Conservation (phyloP, 176 grass and related monocot genomes). For the Poa annua region DNA sequence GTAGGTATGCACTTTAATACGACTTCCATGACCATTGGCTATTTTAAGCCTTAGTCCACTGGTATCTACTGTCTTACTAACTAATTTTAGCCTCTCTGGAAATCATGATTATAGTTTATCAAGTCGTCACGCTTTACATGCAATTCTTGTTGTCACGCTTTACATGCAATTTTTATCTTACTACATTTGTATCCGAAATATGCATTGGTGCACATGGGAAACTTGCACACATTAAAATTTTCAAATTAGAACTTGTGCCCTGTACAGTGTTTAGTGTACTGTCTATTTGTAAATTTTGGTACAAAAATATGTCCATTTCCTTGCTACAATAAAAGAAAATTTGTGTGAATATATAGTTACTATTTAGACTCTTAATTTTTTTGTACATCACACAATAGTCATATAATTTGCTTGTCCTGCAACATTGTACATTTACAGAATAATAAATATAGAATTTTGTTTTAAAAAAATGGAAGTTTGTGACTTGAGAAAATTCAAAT, state of each 20-base stretch:
- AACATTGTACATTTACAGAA: neutral
- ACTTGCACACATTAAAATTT: neutral
- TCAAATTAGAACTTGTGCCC: neutral
- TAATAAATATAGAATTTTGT: neutral
- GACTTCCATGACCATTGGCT: conserved; percentile 7
- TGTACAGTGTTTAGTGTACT: neutral
- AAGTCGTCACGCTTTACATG: neutral
- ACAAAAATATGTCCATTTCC: conserved; percentile 9
- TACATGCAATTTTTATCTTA: neutral
- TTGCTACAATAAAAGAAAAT: neutral
- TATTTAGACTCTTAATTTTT: neutral
- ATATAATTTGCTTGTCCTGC: neutral
- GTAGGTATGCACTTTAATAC: conserved; percentile 62
- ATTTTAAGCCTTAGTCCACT: neutral
- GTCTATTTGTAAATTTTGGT: neutral
- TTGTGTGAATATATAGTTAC: neutral
- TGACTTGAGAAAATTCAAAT: neutral
- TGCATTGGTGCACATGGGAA: neutral
- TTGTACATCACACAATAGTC: neutral
- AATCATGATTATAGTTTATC: neutral
- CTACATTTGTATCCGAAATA: neutral
- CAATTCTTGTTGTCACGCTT: neutral
- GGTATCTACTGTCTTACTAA: neutral
- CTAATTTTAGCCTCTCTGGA: neutral
- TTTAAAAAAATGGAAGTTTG: neutral